phyloP scores from a whole-genome alignment of 495 filamentous ascomycete species.

The Bathelium albidoporum region DNA sequence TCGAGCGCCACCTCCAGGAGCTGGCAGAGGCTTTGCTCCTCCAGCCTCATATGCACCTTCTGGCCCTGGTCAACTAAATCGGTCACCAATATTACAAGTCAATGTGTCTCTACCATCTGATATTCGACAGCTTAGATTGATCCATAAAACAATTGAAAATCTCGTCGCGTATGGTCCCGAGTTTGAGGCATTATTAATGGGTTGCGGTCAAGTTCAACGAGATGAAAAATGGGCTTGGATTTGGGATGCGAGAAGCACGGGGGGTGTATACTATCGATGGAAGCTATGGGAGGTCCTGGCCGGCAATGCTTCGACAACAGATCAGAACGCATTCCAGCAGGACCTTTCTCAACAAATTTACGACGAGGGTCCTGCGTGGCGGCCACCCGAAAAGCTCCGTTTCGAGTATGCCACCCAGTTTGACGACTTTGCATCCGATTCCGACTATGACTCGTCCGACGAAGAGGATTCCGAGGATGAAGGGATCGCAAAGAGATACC shows the following conservation, averaged over 20 bases:
- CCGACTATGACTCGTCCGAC: constrained; percentile 79
- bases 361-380: constrained; percentile 58
- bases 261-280: constrained; percentile 86
- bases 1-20: constrained; percentile 49
- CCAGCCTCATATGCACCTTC: constrained; percentile 53
- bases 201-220: constrained; percentile 60
- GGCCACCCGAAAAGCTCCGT: constrained; percentile 51
- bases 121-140: constrained; percentile 67
- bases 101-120: constrained; percentile 67
- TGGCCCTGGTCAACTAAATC: constrained; percentile 23
- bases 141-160: constrained; percentile 75
- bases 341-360: constrained; percentile 48
- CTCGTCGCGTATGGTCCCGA: constrained; percentile 71
- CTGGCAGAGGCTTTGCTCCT: constrained; percentile 69
- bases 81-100: constrained; percentile 49
- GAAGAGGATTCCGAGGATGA: constrained; percentile 79
- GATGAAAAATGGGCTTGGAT: constrained; percentile 92
- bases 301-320: constrained; percentile 31
- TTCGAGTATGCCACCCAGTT: constrained; percentile 67
- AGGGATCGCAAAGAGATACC: constrained; percentile 43
- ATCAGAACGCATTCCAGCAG: constrained; percentile 15
- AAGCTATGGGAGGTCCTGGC: constrained; percentile 77
- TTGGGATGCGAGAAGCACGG: constrained; percentile 74
- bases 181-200: constrained; percentile 92
- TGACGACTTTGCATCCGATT: constrained; percentile 68